phyloP scores from a whole-genome alignment of 495 filamentous ascomycete genomes.

The Hypoxylon fuscum region DNA sequence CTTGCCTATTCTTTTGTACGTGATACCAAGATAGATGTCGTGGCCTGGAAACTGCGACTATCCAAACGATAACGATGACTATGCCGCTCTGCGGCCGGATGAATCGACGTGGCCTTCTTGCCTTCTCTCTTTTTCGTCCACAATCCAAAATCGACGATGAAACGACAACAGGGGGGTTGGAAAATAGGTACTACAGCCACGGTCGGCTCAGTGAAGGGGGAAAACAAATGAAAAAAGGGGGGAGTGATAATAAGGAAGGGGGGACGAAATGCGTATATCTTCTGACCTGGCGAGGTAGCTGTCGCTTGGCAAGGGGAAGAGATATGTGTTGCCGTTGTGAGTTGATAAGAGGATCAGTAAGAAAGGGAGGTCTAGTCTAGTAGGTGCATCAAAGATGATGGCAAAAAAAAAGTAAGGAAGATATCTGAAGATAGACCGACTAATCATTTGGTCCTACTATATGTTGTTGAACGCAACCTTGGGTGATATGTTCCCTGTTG shows the following conservation, averaged over 20 bases:
- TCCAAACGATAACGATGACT: no score
- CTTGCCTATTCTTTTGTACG: conserved; percentile 31
- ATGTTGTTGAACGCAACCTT: no score
- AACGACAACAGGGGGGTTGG: neutral
- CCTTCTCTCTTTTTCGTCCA: neutral
- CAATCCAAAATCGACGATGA: conserved; percentile 11
- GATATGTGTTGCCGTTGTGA: neutral
- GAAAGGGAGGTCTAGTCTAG: conserved; percentile 23
- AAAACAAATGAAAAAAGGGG: conserved; percentile 13
- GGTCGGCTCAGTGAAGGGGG: conserved; percentile 4
- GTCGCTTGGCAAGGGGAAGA: no score
- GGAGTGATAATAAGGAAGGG: conserved; percentile 1
- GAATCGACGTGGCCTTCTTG: conserved; percentile 9
- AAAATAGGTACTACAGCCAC: neutral
- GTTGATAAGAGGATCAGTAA: conserved; percentile 8
- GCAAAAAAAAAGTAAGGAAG: conserved; percentile 22
- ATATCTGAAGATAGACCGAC: no score
- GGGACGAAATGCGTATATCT: conserved; percentile 37
- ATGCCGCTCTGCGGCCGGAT: neutral
- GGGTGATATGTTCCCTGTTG: conserved; percentile 26
- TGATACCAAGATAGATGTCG: conserved; percentile 42
- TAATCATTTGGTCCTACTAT: no score
- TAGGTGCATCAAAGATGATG: neutral
- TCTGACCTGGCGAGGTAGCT: conserved; percentile 11
- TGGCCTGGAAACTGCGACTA: no score